These are phyloP conservation scores for Penicillium sp. DNA, from an alignment of 2,329 filamentous ascomycete genomes.

Conservation along the genomic window DNA sequence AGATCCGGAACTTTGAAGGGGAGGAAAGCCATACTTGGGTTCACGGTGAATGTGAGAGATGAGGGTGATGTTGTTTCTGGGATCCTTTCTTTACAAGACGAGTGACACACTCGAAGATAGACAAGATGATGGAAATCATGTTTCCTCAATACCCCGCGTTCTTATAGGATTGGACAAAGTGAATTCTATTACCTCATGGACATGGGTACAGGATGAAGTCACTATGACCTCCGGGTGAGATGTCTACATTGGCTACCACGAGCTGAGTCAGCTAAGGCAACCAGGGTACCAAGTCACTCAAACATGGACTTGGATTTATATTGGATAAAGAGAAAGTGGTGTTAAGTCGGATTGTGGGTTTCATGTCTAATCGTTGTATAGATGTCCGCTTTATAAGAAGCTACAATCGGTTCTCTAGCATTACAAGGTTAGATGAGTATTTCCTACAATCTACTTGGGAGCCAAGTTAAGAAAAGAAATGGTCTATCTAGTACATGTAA, in stretches of 20 bases:
- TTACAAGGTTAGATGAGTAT: too few relatives aligned
- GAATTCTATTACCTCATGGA: slow-evolving; percentile 1
- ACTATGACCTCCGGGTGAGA: slow-evolving; percentile 11
- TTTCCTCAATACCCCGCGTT: background rate
- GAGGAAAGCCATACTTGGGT: background rate
- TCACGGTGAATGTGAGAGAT: background rate
- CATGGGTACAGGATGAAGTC: slow-evolving; percentile 13
- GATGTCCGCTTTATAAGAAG: too few relatives aligned
- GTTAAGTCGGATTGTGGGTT: too few relatives aligned
- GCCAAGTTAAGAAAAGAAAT: too few relatives aligned
- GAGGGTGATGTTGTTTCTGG: slow-evolving; percentile 3
- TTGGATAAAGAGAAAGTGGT: too few relatives aligned
- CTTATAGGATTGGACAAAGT: background rate
- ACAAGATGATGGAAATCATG: slow-evolving; percentile 9
- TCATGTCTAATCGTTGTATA: too few relatives aligned
- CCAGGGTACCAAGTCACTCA: too few relatives aligned
- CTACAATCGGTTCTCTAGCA: too few relatives aligned
- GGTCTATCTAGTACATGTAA: background rate
- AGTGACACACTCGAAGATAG: slow-evolving; percentile 3
- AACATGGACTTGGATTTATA: too few relatives aligned
- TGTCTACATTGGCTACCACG: background rate
- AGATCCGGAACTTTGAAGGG: background rate
- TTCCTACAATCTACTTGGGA: too few relatives aligned
- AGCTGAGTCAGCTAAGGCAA: background rate
- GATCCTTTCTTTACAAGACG: background rate